Conservation (phyloP, 768 basidiomycete species). For the Fomitopsis pulvina region DNA sequence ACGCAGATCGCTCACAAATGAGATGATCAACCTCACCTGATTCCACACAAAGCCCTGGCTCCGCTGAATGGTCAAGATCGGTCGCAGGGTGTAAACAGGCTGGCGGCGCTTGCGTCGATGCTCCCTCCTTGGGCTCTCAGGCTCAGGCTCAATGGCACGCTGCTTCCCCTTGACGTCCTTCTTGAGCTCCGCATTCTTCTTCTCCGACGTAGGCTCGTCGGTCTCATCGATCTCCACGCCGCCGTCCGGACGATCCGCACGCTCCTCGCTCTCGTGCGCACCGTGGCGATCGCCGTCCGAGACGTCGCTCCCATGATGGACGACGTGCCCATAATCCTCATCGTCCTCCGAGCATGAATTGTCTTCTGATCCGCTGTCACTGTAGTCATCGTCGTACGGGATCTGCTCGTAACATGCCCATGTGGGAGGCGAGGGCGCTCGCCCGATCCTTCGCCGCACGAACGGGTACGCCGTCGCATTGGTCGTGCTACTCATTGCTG, state of each 20-base stretch:
- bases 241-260: conserved; percentile 25
- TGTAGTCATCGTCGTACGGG: conserved; percentile 58
- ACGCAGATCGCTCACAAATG: background rate
- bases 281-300: conserved; percentile 18
- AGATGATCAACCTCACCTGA: conserved; percentile 44
- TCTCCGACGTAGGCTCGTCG: conserved; percentile 29
- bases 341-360: conserved; percentile 71
- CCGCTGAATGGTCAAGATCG: conserved; percentile 80
- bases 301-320: conserved; percentile 20
- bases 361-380: conserved; percentile 46
- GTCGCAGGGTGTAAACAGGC: conserved; percentile 58
- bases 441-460: conserved; percentile 67
- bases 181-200: conserved; percentile 35
- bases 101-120: conserved; percentile 49
- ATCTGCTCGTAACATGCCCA: conserved; percentile 93
- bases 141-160: conserved; percentile 64
- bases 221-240: conserved; percentile 49
- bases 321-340: conserved; percentile 44
- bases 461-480: conserved; percentile 26
- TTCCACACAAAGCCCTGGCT: conserved; percentile 93
- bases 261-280: conserved; percentile 22
- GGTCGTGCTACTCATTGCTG: conserved; percentile 19
- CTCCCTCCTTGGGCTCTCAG: conserved; percentile 41
- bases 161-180: conserved; percentile 78
- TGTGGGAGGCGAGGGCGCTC: conserved; percentile 77